phyloP scores from a whole-genome alignment of 2,329 filamentous ascomycete genomes.

The Talaromyces sp. region DNA sequence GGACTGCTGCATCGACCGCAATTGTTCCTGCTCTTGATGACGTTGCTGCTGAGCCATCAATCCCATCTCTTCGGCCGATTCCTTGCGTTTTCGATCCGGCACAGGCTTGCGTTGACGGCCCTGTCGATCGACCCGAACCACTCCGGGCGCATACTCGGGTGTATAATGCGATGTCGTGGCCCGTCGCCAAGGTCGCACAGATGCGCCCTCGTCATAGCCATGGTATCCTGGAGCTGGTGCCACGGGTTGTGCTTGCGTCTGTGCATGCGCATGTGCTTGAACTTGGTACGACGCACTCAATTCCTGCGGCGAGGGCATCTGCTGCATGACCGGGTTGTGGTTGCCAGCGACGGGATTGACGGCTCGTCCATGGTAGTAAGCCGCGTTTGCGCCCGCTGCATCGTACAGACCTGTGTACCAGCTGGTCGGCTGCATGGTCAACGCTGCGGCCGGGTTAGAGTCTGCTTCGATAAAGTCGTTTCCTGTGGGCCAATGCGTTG shows the following conservation, averaged over 20 bases:
- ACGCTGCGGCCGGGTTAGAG: conserved; percentile 22
- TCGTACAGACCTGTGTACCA: conserved; percentile 15
- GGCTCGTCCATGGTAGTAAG: conserved; percentile 26
- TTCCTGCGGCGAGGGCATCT: conserved; percentile 24
- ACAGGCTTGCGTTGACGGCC: conserved; percentile 21
- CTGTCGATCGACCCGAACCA: conserved; percentile 22
- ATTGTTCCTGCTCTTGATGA: conserved; percentile 6
- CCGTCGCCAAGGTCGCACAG: conserved; percentile 28
- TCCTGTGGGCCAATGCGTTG: conserved; percentile 26
- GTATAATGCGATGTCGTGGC: conserved; percentile 28
- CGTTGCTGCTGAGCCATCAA: conserved; percentile 13
- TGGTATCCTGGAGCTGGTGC: neutral
- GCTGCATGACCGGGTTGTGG: conserved; percentile 27
- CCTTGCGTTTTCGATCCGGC: conserved; percentile 20
- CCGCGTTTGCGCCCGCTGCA: conserved; percentile 14
- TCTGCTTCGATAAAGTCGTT: conserved; percentile 24
- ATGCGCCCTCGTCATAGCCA: conserved; percentile 5
- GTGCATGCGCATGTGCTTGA: conserved; percentile 8
- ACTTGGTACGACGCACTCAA: conserved; percentile 23
- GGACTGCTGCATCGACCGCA: conserved; percentile 18
- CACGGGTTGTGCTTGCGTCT: conserved; percentile 6
- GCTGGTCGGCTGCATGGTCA: conserved; percentile 19
- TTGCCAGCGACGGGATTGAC: conserved; percentile 21
- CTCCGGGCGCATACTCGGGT: conserved; percentile 19
- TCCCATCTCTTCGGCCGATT: conserved; percentile 6